Evolutionary conservation across 1,284 basidiomycete species (phyloP).

Genomic region (Leccinum subrobustum): DNA sequence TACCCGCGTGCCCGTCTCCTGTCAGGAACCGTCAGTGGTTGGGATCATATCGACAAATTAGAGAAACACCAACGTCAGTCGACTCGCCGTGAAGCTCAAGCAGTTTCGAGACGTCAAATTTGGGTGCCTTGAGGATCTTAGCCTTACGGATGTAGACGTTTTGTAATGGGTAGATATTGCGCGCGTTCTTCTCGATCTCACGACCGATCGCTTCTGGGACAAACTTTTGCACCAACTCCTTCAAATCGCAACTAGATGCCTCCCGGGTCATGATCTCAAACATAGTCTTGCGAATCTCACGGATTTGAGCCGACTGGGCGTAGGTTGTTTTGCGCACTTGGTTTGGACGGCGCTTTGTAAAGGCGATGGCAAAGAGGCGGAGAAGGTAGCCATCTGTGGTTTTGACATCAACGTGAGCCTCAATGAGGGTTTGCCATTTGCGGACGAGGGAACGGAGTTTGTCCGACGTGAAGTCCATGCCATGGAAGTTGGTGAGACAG

Average conservation of each 20-base stretch:
- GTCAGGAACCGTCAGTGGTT: slow-evolving; percentile 12
- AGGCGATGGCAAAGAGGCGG: slow-evolving; percentile 98
- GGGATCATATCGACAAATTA: slow-evolving; percentile 8
- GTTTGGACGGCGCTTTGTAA: slow-evolving; percentile 95
- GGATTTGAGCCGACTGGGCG: slow-evolving; percentile 92
- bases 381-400: slow-evolving; percentile 99
- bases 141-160: slow-evolving; percentile 99
- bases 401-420: slow-evolving; percentile 98
- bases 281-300: slow-evolving; percentile 99
- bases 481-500: slow-evolving; percentile 99
- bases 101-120: slow-evolving; percentile 94
- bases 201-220: slow-evolving; percentile 98
- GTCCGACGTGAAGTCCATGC: slow-evolving; percentile 99
- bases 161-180: slow-evolving; percentile 97
- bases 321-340: slow-evolving; percentile 99
- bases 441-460: slow-evolving; percentile 99
- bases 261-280: slow-evolving; percentile 99
- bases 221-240: slow-evolving; percentile 98
- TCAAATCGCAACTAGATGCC: slow-evolving; percentile 93
- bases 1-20: slow-evolving; percentile 89
- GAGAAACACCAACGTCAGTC: slow-evolving; percentile 67
- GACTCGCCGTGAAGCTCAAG: slow-evolving; percentile 96
- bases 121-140: slow-evolving; percentile 97
- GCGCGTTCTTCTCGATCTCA: slow-evolving; percentile 98
- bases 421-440: slow-evolving; percentile 99